A percentile compares a stretch with the other conserved stretches of the same genome.
Conservation (phyloP, 2,329 filamentous ascomycete species). For the Apiospora rasikravindrae region DNA sequence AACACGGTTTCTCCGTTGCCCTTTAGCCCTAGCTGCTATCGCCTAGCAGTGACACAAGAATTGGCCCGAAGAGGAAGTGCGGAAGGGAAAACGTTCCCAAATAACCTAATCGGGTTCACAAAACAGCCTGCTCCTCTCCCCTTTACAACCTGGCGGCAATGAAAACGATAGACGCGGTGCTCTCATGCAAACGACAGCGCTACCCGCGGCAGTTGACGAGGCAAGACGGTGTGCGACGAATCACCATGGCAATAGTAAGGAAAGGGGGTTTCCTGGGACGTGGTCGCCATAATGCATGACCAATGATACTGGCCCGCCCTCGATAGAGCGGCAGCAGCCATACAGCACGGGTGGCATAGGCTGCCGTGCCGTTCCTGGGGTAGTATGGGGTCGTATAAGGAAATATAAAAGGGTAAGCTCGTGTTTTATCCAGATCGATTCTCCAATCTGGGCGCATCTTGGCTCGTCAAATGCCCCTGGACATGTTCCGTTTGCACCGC, state of each 20-base stretch:
- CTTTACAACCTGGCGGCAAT: neutral
- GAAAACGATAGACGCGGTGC: neutral
- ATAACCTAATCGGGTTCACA: neutral
- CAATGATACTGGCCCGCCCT: neutral
- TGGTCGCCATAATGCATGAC: neutral
- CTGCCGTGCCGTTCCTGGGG: neutral
- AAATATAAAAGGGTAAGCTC: constrained; percentile 17
- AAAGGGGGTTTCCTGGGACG: neutral
- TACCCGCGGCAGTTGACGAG: neutral
- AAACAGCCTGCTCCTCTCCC: neutral
- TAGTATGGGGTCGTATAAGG: neutral
- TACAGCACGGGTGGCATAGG: neutral
- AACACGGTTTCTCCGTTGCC: neutral
- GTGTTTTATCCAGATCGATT: constrained; percentile 20
- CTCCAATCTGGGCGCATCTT: constrained; percentile 6
- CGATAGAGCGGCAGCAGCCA: neutral
- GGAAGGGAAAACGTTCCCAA: neutral
- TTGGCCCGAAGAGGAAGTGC: neutral
- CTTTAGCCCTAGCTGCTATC: neutral
- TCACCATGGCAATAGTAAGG: neutral
- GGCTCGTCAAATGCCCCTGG: constrained; percentile 9
- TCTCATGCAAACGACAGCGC: neutral
- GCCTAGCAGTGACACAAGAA: neutral
- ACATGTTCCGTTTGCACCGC: constrained; percentile 5
- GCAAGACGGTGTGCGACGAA: neutral